Evolutionary conservation across 2,329 filamentous ascomycete genomes (phyloP), one percentile per base, ranked within the genome.

Genomic region (Cytospora piceae): DNA sequence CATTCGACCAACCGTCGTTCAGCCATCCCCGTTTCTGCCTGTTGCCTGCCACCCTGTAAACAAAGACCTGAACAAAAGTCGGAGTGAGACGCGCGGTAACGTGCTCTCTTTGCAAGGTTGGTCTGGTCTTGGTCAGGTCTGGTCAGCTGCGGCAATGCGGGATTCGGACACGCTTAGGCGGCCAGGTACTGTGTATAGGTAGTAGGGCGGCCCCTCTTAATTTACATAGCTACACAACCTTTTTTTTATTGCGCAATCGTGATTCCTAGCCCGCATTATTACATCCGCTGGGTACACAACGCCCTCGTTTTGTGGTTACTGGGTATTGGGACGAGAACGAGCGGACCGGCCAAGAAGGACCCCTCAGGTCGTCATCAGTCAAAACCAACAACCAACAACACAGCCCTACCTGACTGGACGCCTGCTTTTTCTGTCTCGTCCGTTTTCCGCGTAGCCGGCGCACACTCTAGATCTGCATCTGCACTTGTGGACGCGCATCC

Each of bases 101-200:
- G 20, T 46, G 42, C 20, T 46, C 6, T n/a, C 42, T 20, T 20
- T n/a, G 42, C 42, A 37, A n/a, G 20, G 42, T n/a, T n/a, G 20
- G 42, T 46, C 7, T 9, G 17, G 42, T 46, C 6, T 7, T 17
- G 39, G 39, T 17, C 39, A 46, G n/a, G n/a, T 49, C 46, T 22
- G n/a, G 20, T 22, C n/a, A 24, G 46, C 46, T 49, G 46, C 46
- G n/a, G 46, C 46, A 20, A 49, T 49, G n/a, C 46, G n/a, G n/a
- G 11, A 49, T 49, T 49, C 61, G 51, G 53, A 52, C 60, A 42
- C 42, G 39, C 55, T 54, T 56, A 27, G 39, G 37, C 31, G 11
- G 31, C 24, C 32, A 42, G 31, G 31, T n/a, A 46, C 57, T 31
- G 37, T 14, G 58, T 39, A 22, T 39, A 5, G 32, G 8, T 6